These are phyloP conservation scores for Bothriochloa decipiens DNA, from an alignment of 176 grass and related monocot genomes.

Conservation along the genomic window DNA sequence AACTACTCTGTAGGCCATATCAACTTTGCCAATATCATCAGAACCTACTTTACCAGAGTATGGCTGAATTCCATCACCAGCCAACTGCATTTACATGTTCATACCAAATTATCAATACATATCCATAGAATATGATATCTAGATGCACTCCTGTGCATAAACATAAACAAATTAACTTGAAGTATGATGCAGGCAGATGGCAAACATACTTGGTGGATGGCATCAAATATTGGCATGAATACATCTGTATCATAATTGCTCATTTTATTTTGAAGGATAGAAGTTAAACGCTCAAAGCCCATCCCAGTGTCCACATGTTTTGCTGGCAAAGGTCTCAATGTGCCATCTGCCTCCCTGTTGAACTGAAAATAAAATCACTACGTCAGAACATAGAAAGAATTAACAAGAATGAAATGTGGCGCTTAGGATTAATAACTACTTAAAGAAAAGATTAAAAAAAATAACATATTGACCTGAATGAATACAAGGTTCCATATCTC, in stretches of 20 bases:
- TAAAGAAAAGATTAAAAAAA: background rate
- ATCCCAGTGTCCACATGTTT: constrained; percentile 97
- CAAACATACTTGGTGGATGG: constrained; percentile 73
- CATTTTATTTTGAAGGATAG: constrained; percentile 97
- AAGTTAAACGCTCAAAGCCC: constrained; percentile 90
- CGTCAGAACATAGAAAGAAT: background rate
- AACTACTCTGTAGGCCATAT: constrained; percentile 98
- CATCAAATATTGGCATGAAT: constrained; percentile 89
- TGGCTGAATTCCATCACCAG: constrained; percentile 56
- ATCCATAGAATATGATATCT: background rate
- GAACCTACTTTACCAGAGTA: constrained; percentile 76
- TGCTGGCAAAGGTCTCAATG: constrained; percentile 76
- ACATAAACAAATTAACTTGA: constrained; percentile 34
- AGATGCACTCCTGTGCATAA: constrained; percentile 1
- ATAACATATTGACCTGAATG: constrained; percentile 70
- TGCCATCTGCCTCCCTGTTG: constrained; percentile 83
- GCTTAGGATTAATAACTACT: background rate
- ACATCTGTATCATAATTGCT: constrained; percentile 96
- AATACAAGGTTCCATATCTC: constrained; percentile 99
- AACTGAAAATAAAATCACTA: constrained; percentile 54
- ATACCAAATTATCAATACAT: constrained; percentile 34
- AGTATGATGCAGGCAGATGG: background rate
- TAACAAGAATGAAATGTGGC: background rate
- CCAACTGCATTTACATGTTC: constrained; percentile 48
- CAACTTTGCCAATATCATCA: constrained; percentile 85